Evolutionary conservation across 2,329 filamentous ascomycete genomes (phyloP).

Genomic region (Sporothrix phasma): DNA sequence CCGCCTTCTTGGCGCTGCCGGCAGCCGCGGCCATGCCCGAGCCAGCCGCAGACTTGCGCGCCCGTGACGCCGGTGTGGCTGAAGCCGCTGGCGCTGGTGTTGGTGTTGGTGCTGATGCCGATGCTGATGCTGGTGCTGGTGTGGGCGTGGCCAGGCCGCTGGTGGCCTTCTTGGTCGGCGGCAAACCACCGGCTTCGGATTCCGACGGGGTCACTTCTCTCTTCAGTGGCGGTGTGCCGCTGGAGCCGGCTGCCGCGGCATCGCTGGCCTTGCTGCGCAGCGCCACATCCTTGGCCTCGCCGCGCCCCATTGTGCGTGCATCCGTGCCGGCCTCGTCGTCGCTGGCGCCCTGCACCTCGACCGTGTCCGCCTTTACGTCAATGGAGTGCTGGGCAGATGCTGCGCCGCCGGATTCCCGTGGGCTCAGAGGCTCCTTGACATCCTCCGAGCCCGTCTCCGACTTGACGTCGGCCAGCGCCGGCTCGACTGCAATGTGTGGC

Average conservation of each 20-base stretch:
- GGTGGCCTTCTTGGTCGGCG: not conserved
- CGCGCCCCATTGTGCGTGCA: not conserved
- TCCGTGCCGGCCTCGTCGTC: constrained; percentile 23
- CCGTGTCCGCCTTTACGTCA: constrained; percentile 40
- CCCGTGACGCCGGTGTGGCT: constrained; percentile 13
- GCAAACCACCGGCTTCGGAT: not conserved
- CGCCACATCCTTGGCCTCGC: not conserved
- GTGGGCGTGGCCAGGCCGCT: constrained; percentile 1
- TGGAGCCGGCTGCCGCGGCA: not conserved
- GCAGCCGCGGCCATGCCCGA: not conserved
- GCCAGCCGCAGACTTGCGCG: not conserved
- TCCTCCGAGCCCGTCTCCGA: constrained; percentile 22
- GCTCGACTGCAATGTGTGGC: constrained; percentile 33
- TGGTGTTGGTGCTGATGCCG: too few relatives aligned
- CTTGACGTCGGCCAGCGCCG: constrained; percentile 28
- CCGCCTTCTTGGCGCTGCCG: constrained; percentile 1
- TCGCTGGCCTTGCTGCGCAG: not conserved
- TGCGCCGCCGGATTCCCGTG: constrained; percentile 40
- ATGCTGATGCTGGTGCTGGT: too few relatives aligned
- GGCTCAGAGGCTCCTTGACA: constrained; percentile 39
- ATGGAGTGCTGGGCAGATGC: constrained; percentile 41
- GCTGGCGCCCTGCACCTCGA: constrained; percentile 21
- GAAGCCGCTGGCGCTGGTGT: constrained; percentile 20
- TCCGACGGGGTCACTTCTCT: constrained; percentile 11
- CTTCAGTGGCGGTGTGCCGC: constrained; percentile 7